Evolutionary conservation across 371 early-diverging fungal genomes (phyloP).

Genomic region (Polyrhizophydium stewartii): DNA sequence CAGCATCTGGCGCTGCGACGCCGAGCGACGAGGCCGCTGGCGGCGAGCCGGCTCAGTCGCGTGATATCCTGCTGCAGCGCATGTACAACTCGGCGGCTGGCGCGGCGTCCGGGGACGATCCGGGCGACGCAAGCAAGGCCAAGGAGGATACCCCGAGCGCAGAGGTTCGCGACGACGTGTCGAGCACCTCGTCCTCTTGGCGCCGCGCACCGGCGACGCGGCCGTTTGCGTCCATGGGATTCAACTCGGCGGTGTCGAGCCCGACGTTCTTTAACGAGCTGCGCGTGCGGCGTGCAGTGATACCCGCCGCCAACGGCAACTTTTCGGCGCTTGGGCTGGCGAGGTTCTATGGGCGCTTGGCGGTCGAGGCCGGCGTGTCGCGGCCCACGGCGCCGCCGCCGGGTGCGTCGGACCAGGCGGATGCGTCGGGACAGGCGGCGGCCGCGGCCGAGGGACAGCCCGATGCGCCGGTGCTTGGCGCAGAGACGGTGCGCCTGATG

Average conservation of each 20-base stretch:
- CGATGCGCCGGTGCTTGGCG: background rate
- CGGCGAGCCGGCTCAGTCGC: too few relatives aligned
- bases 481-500: background rate
- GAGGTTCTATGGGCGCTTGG: constrained; percentile 6
- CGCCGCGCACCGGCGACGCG: background rate
- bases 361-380: background rate
- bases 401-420: too few relatives aligned
- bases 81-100: too few relatives aligned
- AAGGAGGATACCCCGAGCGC: background rate
- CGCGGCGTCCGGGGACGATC: too few relatives aligned
- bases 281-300: constrained; percentile 16
- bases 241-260: constrained; percentile 11
- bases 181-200: too few relatives aligned
- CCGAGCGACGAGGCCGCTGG: too few relatives aligned
- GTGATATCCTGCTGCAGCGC: too few relatives aligned
- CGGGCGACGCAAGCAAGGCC: background rate
- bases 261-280: constrained; percentile 27
- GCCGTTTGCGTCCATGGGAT: too few relatives aligned
- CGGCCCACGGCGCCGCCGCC: background rate
- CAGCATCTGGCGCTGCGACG: too few relatives aligned
- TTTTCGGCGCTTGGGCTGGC: constrained; percentile 20
- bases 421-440: too few relatives aligned
- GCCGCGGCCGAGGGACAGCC: too few relatives aligned
- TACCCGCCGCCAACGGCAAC: constrained; percentile 29
- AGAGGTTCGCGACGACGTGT: background rate